Percentiles rank a stretch among this genome's conserved stretches.
These are phyloP conservation scores for Stygiomarasmius scandens DNA, from an alignment of 1,284 basidiomycete genomes.

Conservation along the genomic window DNA sequence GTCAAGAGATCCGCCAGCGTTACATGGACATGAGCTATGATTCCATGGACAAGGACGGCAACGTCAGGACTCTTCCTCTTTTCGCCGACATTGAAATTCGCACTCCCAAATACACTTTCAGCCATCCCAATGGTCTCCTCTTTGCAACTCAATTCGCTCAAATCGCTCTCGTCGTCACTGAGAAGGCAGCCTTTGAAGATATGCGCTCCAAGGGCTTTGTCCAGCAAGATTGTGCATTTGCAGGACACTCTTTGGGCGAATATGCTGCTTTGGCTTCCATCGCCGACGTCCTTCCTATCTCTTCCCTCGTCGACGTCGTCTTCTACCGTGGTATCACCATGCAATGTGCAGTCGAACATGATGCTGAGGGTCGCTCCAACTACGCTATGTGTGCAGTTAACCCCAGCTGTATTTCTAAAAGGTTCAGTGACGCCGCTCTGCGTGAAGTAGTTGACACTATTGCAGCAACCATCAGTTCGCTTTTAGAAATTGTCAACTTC, in stretches of 20 bases:
- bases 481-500: conserved; percentile 97
- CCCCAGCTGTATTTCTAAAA: conserved; percentile 91
- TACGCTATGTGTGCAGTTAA: conserved; percentile 99
- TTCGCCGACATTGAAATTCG: conserved; percentile 93
- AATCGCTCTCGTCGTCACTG: conserved; percentile 96
- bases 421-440: conserved; percentile 91
- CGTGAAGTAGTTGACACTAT: conserved; percentile 96
- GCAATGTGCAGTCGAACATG: conserved; percentile 97
- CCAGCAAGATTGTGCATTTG: conserved; percentile 90
- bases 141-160: conserved; percentile 99
- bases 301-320: conserved; percentile 96
- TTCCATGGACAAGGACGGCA: conserved; percentile 92
- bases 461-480: conserved; percentile 71
- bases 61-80: conserved; percentile 91
- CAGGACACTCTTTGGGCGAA: conserved; percentile 97
- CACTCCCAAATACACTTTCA: conserved; percentile 96
- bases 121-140: conserved; percentile 91
- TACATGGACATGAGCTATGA: conserved; percentile 99
- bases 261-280: conserved; percentile 98
- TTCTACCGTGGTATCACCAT: conserved; percentile 99
- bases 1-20: conserved; percentile 94
- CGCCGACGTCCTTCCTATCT: conserved; percentile 93
- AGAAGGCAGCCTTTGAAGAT: conserved; percentile 97
- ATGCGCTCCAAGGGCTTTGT: conserved; percentile 96
- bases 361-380: conserved; percentile 89